Conservation (phyloP, 2,329 filamentous ascomycete species). For the Neoscytalidium dimidiatum region DNA sequence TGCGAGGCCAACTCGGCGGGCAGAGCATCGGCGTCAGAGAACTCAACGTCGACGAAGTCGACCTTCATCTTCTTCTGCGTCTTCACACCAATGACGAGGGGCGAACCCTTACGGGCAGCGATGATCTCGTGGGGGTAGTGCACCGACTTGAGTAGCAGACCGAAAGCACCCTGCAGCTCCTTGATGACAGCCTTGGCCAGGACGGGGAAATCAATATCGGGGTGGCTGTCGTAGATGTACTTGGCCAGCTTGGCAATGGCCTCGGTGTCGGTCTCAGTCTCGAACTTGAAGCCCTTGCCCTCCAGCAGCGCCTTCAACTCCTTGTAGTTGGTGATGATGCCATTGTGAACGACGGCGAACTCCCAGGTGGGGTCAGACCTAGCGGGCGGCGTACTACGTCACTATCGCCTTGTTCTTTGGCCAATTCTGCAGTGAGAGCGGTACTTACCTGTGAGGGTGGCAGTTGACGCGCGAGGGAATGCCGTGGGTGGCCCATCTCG, state of each 20-base stretch:
- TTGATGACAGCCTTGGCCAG: constrained; percentile 97
- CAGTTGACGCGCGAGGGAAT: constrained; percentile 92
- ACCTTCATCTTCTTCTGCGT: constrained; percentile 99
- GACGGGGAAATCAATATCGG: constrained; percentile 91
- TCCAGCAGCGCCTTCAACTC: constrained; percentile 92
- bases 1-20: constrained; percentile 93
- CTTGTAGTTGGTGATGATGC: constrained; percentile 99
- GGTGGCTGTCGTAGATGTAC: constrained; percentile 95
- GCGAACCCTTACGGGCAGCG: constrained; percentile 96
- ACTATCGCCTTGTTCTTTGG: background rate
- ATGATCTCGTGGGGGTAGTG: constrained; percentile 98
- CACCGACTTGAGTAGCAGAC: constrained; percentile 95
- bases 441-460: constrained; percentile 88
- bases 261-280: constrained; percentile 99
- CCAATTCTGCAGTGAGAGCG: background rate
- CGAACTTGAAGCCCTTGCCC: constrained; percentile 96
- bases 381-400: constrained; percentile 12
- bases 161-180: constrained; percentile 97
- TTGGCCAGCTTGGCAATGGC: constrained; percentile 99
- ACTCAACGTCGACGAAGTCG: constrained; percentile 99
- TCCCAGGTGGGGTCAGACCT: constrained; percentile 95
- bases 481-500: constrained; percentile 97
- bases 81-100: constrained; percentile 94
- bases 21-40: constrained; percentile 78
- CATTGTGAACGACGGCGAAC: constrained; percentile 97